Evolutionary conservation across 2,329 filamentous ascomycete species (phyloP), one percentile per base, ranked within the genome.

Genomic region (Arthrobotrys megalospora): DNA sequence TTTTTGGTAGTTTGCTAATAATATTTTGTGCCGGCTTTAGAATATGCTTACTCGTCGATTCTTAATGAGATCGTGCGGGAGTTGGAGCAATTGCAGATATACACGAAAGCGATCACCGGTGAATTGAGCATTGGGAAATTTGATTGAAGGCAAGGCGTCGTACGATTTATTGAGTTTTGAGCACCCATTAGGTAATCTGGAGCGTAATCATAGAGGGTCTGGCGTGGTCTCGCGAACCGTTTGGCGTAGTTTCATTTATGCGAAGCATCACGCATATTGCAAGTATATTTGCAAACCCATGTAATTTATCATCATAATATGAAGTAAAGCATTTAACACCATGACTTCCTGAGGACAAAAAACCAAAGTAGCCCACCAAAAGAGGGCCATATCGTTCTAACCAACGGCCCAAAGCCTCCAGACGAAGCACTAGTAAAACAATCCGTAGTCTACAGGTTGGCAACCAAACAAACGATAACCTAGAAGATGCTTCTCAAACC

Each of bases 81-180:
- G 80, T 81, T 90, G 1, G 86, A 88, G 80, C 85, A 87, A 73
- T 82, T 90, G 55, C 87, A 89, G 81, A 86, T 85, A 77, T 89
- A 87, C 75, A 89, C 88, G 1, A 90, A 89, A 82, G 85, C 87
- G 55, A 88, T 90, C 79, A 86, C 88, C 38, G 88, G 89, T 12
- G 88, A 90, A 81, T 79, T 82, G 79, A 78, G 75, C 60, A 78
- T 78, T 34, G 75, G 75, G 21, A 78, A 78, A 19, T 78, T 78
- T 19, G 75, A 78, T 64, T 78, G 38, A 76, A 58, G 3, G 21
- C 19, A 66, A 58, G 47, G 11, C n/a, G 7, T 16, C n/a, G 28
- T n/a, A 24, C 28, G 14, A 34, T 53, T 32, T 34, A 32, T 28
- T 8, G 19, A 24, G 48, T 32, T 32, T 12, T n/a, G 24, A 5